Conservation (phyloP, 2,329 filamentous ascomycete species). For the Bimuria novae-zelandiae region DNA sequence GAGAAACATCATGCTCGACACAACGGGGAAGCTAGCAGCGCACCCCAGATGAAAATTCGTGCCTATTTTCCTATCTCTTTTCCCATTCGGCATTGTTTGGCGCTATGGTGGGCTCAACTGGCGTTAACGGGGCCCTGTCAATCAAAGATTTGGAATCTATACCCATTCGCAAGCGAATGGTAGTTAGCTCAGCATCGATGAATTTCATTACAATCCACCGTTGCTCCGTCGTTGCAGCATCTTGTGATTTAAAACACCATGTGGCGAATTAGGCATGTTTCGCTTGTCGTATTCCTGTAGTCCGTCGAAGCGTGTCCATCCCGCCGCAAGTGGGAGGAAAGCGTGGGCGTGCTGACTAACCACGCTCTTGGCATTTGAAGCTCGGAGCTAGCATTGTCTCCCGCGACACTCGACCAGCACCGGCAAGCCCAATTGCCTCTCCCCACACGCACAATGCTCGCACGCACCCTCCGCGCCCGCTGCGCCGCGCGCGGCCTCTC, state of each 20-base stretch:
- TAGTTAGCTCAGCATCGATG: not conserved
- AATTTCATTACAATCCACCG: not conserved
- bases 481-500: slow-evolving; percentile 31
- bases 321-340: not conserved
- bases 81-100: not conserved
- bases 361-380: slow-evolving; percentile 6
- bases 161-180: slow-evolving; percentile 5
- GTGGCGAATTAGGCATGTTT: no score
- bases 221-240: not conserved
- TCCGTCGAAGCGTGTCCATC: no score
- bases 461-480: slow-evolving; percentile 34
- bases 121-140: not conserved
- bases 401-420: not conserved
- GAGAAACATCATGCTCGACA: no score
- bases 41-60: not conserved
- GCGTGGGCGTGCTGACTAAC: not conserved
- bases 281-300: no score
- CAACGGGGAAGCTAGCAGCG: no score
- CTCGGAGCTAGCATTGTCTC: slow-evolving; percentile 6
- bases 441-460: slow-evolving; percentile 27
- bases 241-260: no score
- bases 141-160: slow-evolving; percentile 5
- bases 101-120: not conserved
- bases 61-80: not conserved
- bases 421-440: slow-evolving; percentile 6